Conservation (phyloP, 495 filamentous ascomycete genomes). For the Annulohypoxylon maeteangense region DNA sequence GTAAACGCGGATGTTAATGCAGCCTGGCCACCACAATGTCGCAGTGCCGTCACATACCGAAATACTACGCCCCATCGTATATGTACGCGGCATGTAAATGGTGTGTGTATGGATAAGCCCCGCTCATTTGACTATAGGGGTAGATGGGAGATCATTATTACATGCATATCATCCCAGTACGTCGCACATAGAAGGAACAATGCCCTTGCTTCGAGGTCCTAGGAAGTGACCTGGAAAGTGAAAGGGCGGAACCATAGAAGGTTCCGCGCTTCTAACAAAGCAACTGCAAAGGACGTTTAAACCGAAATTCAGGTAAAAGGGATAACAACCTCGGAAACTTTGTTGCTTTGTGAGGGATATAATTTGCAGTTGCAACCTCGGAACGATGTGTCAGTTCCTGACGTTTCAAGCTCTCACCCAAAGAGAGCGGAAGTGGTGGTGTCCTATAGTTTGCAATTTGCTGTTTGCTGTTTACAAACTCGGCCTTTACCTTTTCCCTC, state of each 20-base stretch:
- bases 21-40: neutral
- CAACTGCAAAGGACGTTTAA: slow-evolving; percentile 21
- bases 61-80: neutral
- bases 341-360: slow-evolving; percentile 21
- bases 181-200: slow-evolving; percentile 29
- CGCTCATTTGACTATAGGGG: neutral
- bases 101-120: neutral
- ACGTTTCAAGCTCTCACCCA: neutral
- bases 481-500: neutral
- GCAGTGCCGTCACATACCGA: neutral
- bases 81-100: neutral
- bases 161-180: slow-evolving; percentile 15
- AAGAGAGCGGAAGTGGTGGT: neutral
- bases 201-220: slow-evolving; percentile 24
- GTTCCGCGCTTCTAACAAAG: neutral
- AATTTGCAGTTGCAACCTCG: neutral
- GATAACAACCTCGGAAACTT: neutral
- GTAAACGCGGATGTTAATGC: neutral
- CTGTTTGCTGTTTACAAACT: neutral
- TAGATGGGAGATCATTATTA: neutral
- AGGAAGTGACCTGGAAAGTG: slow-evolving; percentile 11
- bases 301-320: slow-evolving; percentile 18
- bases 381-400: neutral
- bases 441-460: neutral
- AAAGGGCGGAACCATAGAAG: slow-evolving; percentile 10